phyloP scores from a whole-genome alignment of 1,284 basidiomycete genomes.

The Rhodotorula sp. region DNA sequence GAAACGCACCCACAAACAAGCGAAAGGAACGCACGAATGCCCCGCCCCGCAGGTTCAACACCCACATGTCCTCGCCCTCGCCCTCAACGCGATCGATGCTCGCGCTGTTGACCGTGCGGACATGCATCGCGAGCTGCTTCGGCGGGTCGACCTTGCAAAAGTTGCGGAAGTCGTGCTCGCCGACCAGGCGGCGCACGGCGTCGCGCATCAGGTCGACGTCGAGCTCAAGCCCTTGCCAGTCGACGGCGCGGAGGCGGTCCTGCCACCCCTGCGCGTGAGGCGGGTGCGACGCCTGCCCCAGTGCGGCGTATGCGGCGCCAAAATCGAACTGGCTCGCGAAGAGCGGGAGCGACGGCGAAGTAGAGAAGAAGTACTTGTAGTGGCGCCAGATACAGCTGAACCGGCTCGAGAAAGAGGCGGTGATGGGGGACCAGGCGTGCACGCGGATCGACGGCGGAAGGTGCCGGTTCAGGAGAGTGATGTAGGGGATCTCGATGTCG shows the following conservation, averaged over 20 bases:
- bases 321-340: constrained; percentile 33
- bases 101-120: constrained; percentile 65
- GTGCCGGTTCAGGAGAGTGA: constrained; percentile 81
- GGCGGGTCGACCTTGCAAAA: constrained; percentile 91
- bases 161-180: constrained; percentile 95
- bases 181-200: constrained; percentile 71
- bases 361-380: constrained; percentile 94
- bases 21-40: constrained; percentile 39
- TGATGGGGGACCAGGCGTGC: constrained; percentile 94
- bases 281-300: constrained; percentile 1
- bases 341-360: constrained; percentile 27
- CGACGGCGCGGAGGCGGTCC: constrained; percentile 39
- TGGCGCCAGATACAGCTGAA: constrained; percentile 85
- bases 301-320: constrained; percentile 31
- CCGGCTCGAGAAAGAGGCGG: constrained; percentile 76
- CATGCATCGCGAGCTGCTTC: constrained; percentile 86
- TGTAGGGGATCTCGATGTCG: constrained; percentile 69
- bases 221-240: constrained; percentile 58
- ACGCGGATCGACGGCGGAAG: constrained; percentile 87
- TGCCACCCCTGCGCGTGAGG: constrained; percentile 29
- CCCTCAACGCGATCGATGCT: constrained; percentile 57
- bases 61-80: constrained; percentile 39
- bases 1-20: neutral
- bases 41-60: constrained; percentile 39
- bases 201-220: constrained; percentile 75